A percentile compares a stretch with the other conserved stretches of the same genome.
These are phyloP conservation scores for Nannochloropsis limnetica DNA, from an alignment of 352 stramenopile species.

Conservation along the genomic window DNA sequence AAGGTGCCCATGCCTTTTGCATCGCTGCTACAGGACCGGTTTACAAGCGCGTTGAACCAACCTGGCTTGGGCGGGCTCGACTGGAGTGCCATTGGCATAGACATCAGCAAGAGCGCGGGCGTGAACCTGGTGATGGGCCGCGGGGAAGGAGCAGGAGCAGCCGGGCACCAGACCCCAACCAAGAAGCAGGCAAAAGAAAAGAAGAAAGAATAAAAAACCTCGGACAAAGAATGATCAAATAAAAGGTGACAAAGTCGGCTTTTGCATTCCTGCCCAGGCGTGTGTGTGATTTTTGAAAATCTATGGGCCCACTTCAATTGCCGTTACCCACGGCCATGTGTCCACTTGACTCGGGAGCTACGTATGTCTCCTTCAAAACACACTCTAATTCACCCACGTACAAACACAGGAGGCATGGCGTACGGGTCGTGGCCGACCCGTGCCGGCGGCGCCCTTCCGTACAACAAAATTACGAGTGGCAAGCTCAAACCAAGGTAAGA, in stretches of 20 bases:
- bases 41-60: slow-evolving; percentile 58
- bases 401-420: neutral
- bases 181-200: neutral
- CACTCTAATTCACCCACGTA: neutral
- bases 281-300: too few species aligned
- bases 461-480: neutral
- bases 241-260: neutral
- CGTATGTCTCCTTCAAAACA: neutral
- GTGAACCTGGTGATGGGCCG: neutral
- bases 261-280: too few species aligned
- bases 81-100: slow-evolving; percentile 65
- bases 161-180: neutral
- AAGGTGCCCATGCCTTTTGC: slow-evolving; percentile 67
- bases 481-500: neutral
- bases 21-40: slow-evolving; percentile 64
- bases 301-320: too few species aligned
- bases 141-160: too few species aligned
- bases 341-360: too few species aligned
- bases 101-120: neutral
- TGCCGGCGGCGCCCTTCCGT: neutral
- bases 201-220: neutral
- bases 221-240: neutral
- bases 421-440: neutral
- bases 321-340: too few species aligned
- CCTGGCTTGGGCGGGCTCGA: slow-evolving; percentile 62